phyloP scores from a whole-genome alignment of 2,329 filamentous ascomycete genomes.

The Trichoderma atroviride region DNA sequence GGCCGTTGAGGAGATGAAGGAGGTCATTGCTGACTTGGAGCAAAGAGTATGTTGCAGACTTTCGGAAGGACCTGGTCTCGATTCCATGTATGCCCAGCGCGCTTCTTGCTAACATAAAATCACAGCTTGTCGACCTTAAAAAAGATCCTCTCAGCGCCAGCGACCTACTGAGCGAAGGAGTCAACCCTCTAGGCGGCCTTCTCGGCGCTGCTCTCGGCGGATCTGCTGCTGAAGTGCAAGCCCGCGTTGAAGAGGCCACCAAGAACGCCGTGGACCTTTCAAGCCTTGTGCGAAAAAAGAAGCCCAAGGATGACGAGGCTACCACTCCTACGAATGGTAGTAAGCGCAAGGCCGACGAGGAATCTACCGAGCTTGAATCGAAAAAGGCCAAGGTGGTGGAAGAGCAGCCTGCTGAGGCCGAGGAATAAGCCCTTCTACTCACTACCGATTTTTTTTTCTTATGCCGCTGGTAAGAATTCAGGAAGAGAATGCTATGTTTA shows the following conservation, averaged over 20 bases:
- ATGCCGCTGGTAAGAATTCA: neutral
- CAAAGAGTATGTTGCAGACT: conserved; percentile 58
- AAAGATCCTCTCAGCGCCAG: conserved; percentile 55
- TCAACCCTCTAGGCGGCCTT: conserved; percentile 58
- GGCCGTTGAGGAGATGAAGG: conserved; percentile 72
- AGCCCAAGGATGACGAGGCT: conserved; percentile 44
- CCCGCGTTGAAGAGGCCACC: conserved; percentile 70
- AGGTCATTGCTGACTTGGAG: conserved; percentile 79
- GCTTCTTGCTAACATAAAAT: conserved; percentile 21
- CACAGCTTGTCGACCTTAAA: conserved; percentile 68
- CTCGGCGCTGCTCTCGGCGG: conserved; percentile 66
- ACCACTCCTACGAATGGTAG: conserved; percentile 33
- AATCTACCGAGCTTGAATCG: conserved; percentile 33
- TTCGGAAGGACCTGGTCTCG: neutral
- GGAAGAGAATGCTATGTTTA: neutral
- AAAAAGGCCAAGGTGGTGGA: conserved; percentile 45
- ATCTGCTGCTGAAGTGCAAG: conserved; percentile 61
- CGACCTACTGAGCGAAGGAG: conserved; percentile 42
- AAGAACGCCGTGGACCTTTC: conserved; percentile 74
- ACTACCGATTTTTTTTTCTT: neutral
- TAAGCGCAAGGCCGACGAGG: conserved; percentile 43
- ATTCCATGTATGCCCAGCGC: neutral
- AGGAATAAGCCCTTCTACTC: neutral
- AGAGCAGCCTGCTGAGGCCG: conserved; percentile 11
- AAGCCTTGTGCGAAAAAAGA: conserved; percentile 75